Evolutionary conservation across 2,329 filamentous ascomycete genomes (phyloP).

Genomic region (Setomelanomma holmii): DNA sequence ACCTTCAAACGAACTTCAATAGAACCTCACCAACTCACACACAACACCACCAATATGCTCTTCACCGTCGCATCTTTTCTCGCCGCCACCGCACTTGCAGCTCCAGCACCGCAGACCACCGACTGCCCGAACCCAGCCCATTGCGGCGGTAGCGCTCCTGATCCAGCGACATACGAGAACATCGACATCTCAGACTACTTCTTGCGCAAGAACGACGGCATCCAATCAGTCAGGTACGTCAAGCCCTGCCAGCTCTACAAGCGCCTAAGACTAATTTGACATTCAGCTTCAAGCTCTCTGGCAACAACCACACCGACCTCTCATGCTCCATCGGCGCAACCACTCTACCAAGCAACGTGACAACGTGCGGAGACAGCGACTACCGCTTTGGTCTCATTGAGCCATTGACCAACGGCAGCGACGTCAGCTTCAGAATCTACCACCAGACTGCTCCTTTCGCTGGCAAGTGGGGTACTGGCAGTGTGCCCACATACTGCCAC

Average conservation of each 20-base stretch:
- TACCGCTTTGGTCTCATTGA: constrained; percentile 27
- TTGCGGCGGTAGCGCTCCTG: constrained; percentile 13
- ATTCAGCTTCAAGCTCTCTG: constrained; percentile 27
- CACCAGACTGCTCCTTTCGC: constrained; percentile 17
- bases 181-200: constrained; percentile 26
- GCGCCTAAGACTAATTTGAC: not conserved
- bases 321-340: constrained; percentile 15
- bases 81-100: constrained; percentile 24
- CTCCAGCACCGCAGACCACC: constrained; percentile 24
- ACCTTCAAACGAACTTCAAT: too few relatives aligned
- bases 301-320: constrained; percentile 20
- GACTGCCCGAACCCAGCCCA: constrained; percentile 33
- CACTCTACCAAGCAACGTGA: constrained; percentile 17
- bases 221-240: constrained; percentile 14
- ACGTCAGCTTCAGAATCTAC: constrained; percentile 20
- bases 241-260: not conserved
- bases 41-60: constrained; percentile 19
- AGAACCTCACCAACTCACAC: not conserved
- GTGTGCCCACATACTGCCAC: constrained; percentile 25
- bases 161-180: constrained; percentile 24
- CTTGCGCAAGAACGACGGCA: constrained; percentile 26
- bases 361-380: constrained; percentile 21
- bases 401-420: constrained; percentile 1
- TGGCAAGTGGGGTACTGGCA: constrained; percentile 17
- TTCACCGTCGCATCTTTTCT: constrained; percentile 26